Evolutionary conservation across 192 early-diverging fungal species (phyloP), one percentile per base, ranked within the genome.

Genomic region (Coemansia sp.): DNA sequence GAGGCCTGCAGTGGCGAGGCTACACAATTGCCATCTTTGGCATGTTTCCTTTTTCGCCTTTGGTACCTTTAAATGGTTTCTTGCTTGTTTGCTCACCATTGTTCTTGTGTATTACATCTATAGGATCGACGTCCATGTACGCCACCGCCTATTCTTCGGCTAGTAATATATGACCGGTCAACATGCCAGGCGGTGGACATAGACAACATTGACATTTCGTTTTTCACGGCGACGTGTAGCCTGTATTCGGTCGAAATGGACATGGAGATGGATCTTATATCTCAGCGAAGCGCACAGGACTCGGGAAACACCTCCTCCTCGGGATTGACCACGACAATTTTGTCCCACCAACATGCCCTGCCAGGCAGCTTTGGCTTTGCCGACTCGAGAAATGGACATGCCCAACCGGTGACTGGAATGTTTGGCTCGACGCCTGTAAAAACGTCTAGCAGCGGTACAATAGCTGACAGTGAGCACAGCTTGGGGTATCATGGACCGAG

Each of bases 141-240:
- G 45, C 90, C 90, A 10, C 87, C 87, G 22, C 87, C 88, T 7
- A 87, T 91, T 62, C 59, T 89, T 12, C 86, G 88, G 69, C 74
- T 91, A 2, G 67, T 86, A 60, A 81, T 86, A 40, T 77, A 77
- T 38, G 67, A 89, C 71, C 61, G 84, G 12, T 31, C 79, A 60
- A 68, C 83, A n/a, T 39, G 67, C n/a, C 70, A 60, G 35, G 71
- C 49, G 25, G 47, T 77, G 2, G 56, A 68, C 29, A 46, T 82
- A 49, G 71, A 70, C 54, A 45, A 62, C 19, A 65, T 75, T 6
- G 68, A 81, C 22, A 57, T 63, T 31, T 71, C 73, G 37, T 81
- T 81, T 47, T 81, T 75, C 59, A 81, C 70, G 0, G 63, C 73
- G 2, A 71, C 78, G 63, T 81, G 78, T 53, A 71, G 64, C 35